Percentiles rank a stretch among this genome's conserved stretches.
Evolutionary conservation across 371 early-diverging fungal genomes (phyloP).

Genomic region (Mucor mucedo): DNA sequence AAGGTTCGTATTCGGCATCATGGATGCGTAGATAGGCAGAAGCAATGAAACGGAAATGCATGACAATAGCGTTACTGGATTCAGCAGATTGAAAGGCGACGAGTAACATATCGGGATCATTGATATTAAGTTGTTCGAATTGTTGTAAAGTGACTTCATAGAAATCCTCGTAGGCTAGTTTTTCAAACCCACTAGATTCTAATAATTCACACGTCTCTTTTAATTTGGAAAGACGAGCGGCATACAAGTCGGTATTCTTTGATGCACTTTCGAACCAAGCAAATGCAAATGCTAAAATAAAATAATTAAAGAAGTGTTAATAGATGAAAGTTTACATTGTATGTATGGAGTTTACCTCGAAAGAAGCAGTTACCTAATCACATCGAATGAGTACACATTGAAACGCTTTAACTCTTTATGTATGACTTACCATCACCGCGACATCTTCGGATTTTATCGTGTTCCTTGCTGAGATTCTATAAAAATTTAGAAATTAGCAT

Average conservation of each 20-base stretch:
- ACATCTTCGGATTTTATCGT: conserved; percentile 63
- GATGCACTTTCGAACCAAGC: conserved; percentile 70
- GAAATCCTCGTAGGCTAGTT: conserved; percentile 69
- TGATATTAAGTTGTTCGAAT: conserved; percentile 39
- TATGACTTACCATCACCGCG: conserved; percentile 69
- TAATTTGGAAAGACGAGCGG: conserved; percentile 44
- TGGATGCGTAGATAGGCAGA: conserved; percentile 71
- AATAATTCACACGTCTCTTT: conserved; percentile 55
- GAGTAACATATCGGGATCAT: conserved; percentile 53
- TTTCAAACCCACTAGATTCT: conserved; percentile 58
- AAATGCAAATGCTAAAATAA: conserved; percentile 65
- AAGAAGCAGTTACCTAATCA: conserved; percentile 72
- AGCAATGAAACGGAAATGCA: conserved; percentile 68
- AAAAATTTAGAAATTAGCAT: background rate
- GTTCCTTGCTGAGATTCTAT: conserved; percentile 58
- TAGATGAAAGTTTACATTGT: background rate
- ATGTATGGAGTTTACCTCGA: conserved; percentile 54
- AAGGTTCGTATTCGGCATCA: conserved; percentile 70
- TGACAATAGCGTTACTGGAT: conserved; percentile 70
- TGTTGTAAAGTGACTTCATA: conserved; percentile 61
- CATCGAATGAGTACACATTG: too few relatives aligned
- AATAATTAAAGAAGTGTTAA: background rate
- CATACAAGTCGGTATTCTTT: conserved; percentile 32
- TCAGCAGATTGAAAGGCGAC: conserved; percentile 65
- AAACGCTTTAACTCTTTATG: background rate